These are phyloP conservation scores for Chrysosporium keratinophilum DNA, from an alignment of 2,329 filamentous ascomycete genomes.

Conservation along the genomic window DNA sequence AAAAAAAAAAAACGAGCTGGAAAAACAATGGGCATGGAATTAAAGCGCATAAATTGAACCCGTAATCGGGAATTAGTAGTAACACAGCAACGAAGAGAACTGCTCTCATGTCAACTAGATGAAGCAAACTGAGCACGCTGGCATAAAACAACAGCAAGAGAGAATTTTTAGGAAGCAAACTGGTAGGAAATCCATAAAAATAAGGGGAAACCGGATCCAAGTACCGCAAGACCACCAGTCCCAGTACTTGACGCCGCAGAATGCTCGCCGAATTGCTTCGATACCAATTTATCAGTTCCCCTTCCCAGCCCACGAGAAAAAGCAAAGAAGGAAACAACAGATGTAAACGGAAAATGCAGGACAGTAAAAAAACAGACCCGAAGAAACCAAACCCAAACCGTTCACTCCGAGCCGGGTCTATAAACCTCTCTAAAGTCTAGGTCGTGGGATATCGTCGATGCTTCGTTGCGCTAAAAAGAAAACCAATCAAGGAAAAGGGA, in stretches of 20 bases:
- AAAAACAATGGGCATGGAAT: too few relatives aligned
- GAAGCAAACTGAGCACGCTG: neutral
- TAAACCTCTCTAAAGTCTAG: constrained; percentile 15
- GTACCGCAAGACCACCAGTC: constrained; percentile 9
- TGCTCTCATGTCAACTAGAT: neutral
- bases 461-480: constrained; percentile 9
- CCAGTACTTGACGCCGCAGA: constrained; percentile 7
- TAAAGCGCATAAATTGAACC: too few relatives aligned
- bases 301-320: neutral
- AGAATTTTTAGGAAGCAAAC: neutral
- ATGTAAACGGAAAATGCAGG: neutral
- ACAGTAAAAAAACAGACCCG: constrained; percentile 3
- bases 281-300: constrained; percentile 7
- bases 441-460: constrained; percentile 14
- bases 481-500: constrained; percentile 5
- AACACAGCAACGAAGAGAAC: too few relatives aligned
- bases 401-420: constrained; percentile 11
- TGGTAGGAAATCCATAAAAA: neutral
- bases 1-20: too few relatives aligned
- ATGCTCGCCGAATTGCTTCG: constrained; percentile 12
- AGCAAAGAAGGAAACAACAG: neutral
- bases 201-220: constrained; percentile 2
- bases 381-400: constrained; percentile 12
- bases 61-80: too few relatives aligned
- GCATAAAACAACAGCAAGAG: neutral